Evolutionary conservation across 768 basidiomycete species (phyloP), one percentile per base, ranked within the genome.

Genomic region (Filobasidium wieringae): DNA sequence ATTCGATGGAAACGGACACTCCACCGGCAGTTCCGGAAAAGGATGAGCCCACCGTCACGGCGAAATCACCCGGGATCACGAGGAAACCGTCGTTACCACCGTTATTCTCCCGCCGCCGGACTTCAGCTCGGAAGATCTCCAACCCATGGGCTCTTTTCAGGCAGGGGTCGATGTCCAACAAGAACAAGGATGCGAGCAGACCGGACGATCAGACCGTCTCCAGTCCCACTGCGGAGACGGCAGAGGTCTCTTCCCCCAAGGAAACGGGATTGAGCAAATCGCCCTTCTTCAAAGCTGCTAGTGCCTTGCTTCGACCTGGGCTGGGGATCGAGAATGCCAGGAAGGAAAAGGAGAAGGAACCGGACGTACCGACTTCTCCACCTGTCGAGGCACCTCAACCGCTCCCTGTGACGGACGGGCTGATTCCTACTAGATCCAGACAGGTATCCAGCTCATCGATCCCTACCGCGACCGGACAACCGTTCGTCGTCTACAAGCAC

Each of bases 101-200:
- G 11, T 37, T 51, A 36, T 57, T 57, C 49, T 26, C 43, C 19
- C 45, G 47, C 17, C 36, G 41, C 22, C 36, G 47, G 9, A n/a
- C n/a, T n/a, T 39, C 56, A 1, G 43, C 24, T 12, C 29, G 56
- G 22, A 57, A 50, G n/a, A 50, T 50, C 17, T 50, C 56, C 9
- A 57, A 57, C 47, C 56, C 56, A n/a, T 57, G 56, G 56, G 37
- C 49, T 27, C 33, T 57, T 22, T 37, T 57, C 11, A 45, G 56
- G 12, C 49, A 57, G 50, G 51, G 33, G 39, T 57, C 56, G 0
- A 33, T 36, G 29, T 51, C 33, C 39, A 19, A 39, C 34, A 47
- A 29, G 47, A 11, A 34, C 29, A n/a, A 15, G 36, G 17, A n/a
- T 9, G 6, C 32, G 51, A 2, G n/a, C 19, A 34, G 31, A 9